Base-by-base conservation (phyloP, 495 filamentous ascomycete genomes). In the Penicillium goetzii region DNA sequence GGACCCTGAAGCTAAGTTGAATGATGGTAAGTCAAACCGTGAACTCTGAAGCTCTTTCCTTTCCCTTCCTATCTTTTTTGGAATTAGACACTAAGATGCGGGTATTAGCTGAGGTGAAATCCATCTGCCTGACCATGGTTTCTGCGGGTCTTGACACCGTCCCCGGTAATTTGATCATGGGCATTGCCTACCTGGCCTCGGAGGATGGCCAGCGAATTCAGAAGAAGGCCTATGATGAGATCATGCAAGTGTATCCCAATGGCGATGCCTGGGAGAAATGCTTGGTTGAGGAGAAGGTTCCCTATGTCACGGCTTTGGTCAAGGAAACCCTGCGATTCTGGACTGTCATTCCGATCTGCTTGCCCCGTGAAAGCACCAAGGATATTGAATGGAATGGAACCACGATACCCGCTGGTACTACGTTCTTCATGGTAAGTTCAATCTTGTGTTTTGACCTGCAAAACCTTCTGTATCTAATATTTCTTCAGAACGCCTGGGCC, bases 81-180 rank as follows among this genome's bases (percentile, higher is more conserved):
- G 12, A 47, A 40, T 14, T 47, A 2, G 21, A 25, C 23, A 25
- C 50, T 53, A 52, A 51, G 15, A n/a, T 25, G 1, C 12, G 26
- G 15, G 3, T 0, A 2, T 9, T 21, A 86, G 86, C 84, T 21
- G 88, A 90, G 73, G 82, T 90, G 32, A 89, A 89, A 65, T 89
- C 86, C 3, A 88, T 92, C 61, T 89, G 89, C 72, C 72, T 92
- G 55, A 90, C 87, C 30, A 92, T 92, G 88, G 89, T 91, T 5
- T 88, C 86, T 15, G 89, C 88, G 7, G 88, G 85, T 53, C 80
- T 89, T n/a, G 89, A 88, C 72, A 90, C 87, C 11, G 85, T 88
- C 23, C 89, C 84, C 15, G 87, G 85, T 10, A 90, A 87, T 67
- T 73, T 88, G 59, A 88, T 89, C 68, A 89, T 89, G 87, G 86